These are phyloP conservation scores for Xylariaceae sp. DNA, from an alignment of 2,329 filamentous ascomycete genomes.

Conservation along the genomic window DNA sequence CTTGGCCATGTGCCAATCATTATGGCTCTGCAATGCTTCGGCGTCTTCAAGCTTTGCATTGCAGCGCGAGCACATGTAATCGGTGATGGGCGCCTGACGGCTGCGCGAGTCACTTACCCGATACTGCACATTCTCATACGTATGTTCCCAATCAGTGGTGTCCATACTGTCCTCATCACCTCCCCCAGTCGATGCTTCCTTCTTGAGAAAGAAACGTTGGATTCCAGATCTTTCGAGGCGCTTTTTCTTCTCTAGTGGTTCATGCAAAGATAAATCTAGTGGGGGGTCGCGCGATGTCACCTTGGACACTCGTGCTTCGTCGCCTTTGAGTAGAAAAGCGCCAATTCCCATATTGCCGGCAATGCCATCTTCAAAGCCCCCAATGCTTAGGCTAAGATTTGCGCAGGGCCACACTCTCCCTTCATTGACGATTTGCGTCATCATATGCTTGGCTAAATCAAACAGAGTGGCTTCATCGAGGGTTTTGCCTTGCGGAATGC, in stretches of 20 bases:
- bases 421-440: slow-evolving; percentile 79
- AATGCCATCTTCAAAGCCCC: slow-evolving; percentile 90
- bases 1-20: slow-evolving; percentile 94
- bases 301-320: slow-evolving; percentile 65
- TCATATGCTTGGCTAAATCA: slow-evolving; percentile 75
- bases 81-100: slow-evolving; percentile 45
- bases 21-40: slow-evolving; percentile 74
- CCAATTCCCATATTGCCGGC: slow-evolving; percentile 86
- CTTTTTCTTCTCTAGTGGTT: slow-evolving; percentile 51
- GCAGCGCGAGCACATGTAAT: slow-evolving; percentile 69
- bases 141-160: slow-evolving; percentile 25
- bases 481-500: slow-evolving; percentile 77
- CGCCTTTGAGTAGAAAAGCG: slow-evolving; percentile 80
- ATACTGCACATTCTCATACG: slow-evolving; percentile 32
- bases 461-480: slow-evolving; percentile 78
- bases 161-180: slow-evolving; percentile 38
- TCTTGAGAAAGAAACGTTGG: slow-evolving; percentile 63
- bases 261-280: slow-evolving; percentile 39
- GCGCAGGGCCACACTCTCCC: slow-evolving; percentile 87
- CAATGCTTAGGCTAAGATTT: slow-evolving; percentile 87
- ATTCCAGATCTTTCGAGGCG: slow-evolving; percentile 59
- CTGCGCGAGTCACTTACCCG: slow-evolving; percentile 37
- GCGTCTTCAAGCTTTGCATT: slow-evolving; percentile 62
- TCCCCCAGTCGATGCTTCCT: slow-evolving; percentile 40
- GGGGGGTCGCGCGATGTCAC: slow-evolving; percentile 39